These are phyloP conservation scores for Guyanaporus albipodus DNA, from an alignment of 768 basidiomycete genomes.

Conservation along the genomic window DNA sequence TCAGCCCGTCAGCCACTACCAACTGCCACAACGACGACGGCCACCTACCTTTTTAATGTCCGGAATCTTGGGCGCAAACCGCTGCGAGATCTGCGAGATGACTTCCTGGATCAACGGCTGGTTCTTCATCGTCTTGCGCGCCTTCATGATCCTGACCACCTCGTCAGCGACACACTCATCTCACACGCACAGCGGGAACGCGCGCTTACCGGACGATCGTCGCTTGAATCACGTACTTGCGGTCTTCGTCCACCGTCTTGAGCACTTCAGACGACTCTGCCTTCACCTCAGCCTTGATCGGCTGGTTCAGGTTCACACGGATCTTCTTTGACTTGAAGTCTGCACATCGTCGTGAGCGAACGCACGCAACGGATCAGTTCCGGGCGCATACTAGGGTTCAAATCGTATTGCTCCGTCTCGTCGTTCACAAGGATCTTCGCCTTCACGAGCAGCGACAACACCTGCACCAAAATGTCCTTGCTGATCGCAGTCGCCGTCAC, in stretches of 20 bases:
- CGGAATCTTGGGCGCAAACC: conserved; percentile 89
- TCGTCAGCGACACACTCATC: not conserved
- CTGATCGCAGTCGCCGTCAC: conserved; percentile 72
- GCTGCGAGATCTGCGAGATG: conserved; percentile 80
- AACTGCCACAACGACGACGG: not conserved
- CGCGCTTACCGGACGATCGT: conserved; percentile 70
- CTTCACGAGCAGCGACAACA: conserved; percentile 66
- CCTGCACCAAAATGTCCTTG: conserved; percentile 74
- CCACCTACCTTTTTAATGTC: conserved; percentile 87
- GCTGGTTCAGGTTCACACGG: conserved; percentile 84
- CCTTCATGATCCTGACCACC: conserved; percentile 82
- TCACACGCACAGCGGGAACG: not conserved
- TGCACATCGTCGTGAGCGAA: conserved; percentile 27
- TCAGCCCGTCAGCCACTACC: conserved; percentile 1
- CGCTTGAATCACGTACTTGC: conserved; percentile 94
- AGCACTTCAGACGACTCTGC: conserved; percentile 85
- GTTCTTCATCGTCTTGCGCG: conserved; percentile 93
- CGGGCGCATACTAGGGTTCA: conserved; percentile 68
- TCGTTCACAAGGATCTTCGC: conserved; percentile 88
- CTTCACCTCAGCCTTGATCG: conserved; percentile 93
- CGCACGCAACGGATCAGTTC: fast-evolving
- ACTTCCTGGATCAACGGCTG: conserved; percentile 87
- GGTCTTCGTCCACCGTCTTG: conserved; percentile 94
- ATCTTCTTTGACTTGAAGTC: conserved; percentile 94
- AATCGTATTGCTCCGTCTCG: conserved; percentile 84